phyloP scores from a whole-genome alignment of 2,329 filamentous ascomycete species.

The Aspergillus costaricaensis region DNA sequence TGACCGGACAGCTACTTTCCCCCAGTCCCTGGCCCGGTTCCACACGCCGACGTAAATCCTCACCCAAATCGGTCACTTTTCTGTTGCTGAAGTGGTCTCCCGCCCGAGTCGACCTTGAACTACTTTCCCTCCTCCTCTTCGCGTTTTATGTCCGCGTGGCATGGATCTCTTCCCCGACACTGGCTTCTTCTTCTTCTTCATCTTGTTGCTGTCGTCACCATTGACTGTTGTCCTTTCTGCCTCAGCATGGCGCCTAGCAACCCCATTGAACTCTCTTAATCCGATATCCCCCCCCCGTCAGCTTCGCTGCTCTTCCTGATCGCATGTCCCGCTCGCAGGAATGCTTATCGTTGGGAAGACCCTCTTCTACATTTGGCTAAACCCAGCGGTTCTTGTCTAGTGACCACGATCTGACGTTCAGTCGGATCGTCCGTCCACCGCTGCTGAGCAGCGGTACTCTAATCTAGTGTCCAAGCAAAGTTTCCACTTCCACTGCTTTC shows the following conservation, averaged over 20 bases:
- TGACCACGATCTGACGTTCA: neutral
- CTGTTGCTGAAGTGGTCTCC: neutral
- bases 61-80: neutral
- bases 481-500: constrained; percentile 4
- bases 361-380: constrained; percentile 5
- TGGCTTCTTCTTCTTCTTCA: neutral
- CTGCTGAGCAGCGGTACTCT: constrained; percentile 5
- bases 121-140: neutral
- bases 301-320: neutral
- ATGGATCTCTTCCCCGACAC: constrained; percentile 3
- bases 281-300: neutral
- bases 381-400: neutral
- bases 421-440: constrained; percentile 5
- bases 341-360: constrained; percentile 5
- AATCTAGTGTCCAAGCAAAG: neutral
- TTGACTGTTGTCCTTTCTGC: neutral
- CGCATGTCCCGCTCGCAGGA: constrained; percentile 4
- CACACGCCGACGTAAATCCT: constrained; percentile 6
- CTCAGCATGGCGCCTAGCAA: constrained; percentile 7
- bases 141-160: constrained; percentile 1
- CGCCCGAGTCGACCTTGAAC: neutral
- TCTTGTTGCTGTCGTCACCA: neutral
- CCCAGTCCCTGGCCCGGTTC: constrained; percentile 6
- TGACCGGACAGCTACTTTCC: neutral
- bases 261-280: constrained; percentile 3